Percentiles rank a stretch among this genome's conserved stretches.
Conservation (phyloP, 208 protist genomes). For the Angomonas ambiguus region DNA sequence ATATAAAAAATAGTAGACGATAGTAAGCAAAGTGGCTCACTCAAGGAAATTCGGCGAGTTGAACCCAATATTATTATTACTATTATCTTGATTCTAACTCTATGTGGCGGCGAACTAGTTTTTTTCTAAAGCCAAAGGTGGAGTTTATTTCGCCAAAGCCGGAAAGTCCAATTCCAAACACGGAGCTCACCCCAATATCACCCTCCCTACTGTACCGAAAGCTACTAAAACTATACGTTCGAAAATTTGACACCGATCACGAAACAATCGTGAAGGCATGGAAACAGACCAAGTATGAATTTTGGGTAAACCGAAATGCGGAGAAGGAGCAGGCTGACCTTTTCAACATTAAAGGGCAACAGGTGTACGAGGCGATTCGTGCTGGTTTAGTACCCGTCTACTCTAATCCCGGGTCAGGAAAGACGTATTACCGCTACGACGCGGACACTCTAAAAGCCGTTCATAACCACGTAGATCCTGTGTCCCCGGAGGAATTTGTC, state of each 20-base stretch:
- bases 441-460: constrained; percentile 71
- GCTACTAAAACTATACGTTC: constrained; percentile 77
- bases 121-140: constrained; percentile 35
- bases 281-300: constrained; percentile 89
- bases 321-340: constrained; percentile 40
- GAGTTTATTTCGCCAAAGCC: constrained; percentile 75
- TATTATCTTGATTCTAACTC: not conserved
- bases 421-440: constrained; percentile 79
- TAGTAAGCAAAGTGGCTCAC: not conserved
- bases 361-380: constrained; percentile 71
- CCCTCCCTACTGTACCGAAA: constrained; percentile 67
- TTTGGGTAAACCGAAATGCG: constrained; percentile 58
- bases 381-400: constrained; percentile 74
- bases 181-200: constrained; percentile 49
- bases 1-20: not conserved
- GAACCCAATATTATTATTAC: not conserved
- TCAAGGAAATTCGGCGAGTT: not conserved
- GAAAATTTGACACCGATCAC: constrained; percentile 86
- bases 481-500: constrained; percentile 72
- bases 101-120: constrained; percentile 19
- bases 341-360: constrained; percentile 74
- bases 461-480: constrained; percentile 81
- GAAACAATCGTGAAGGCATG: constrained; percentile 80
- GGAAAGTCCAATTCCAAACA: constrained; percentile 36
- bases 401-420: constrained; percentile 56